Evolutionary conservation across 129 eudicot species (phyloP).

Genomic region (Ambrosia artemisiifolia): DNA sequence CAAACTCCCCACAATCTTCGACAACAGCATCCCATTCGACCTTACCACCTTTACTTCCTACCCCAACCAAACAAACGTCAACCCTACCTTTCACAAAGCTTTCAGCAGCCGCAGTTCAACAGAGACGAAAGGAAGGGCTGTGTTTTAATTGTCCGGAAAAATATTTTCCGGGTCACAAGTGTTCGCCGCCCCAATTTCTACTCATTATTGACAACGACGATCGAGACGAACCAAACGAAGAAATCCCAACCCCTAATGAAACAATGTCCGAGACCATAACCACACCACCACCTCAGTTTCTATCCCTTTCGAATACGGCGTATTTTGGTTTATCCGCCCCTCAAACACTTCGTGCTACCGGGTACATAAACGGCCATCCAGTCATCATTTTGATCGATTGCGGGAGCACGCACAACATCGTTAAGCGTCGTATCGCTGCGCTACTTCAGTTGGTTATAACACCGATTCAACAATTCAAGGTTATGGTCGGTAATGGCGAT

Average conservation of each 20-base stretch:
- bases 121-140: background rate
- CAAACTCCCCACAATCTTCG: no score
- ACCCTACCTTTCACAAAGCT: background rate
- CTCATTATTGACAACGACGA: background rate
- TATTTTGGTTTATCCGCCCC: background rate
- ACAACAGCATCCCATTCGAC: no score
- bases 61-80: background rate
- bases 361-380: background rate
- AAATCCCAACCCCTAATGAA: background rate
- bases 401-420: background rate
- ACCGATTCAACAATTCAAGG: background rate
- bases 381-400: no score
- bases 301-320: background rate
- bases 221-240: background rate
- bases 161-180: no score
- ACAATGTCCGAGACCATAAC: background rate
- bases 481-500: background rate
- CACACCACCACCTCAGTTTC: background rate
- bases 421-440: background rate
- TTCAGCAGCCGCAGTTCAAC: no score
- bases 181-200: background rate
- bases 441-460: background rate
- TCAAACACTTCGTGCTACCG: background rate
- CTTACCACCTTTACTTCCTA: background rate
- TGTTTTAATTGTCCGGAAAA: background rate